Conservation (phyloP, 2,329 filamentous ascomycete species). For the Sphaerulina musiva region DNA sequence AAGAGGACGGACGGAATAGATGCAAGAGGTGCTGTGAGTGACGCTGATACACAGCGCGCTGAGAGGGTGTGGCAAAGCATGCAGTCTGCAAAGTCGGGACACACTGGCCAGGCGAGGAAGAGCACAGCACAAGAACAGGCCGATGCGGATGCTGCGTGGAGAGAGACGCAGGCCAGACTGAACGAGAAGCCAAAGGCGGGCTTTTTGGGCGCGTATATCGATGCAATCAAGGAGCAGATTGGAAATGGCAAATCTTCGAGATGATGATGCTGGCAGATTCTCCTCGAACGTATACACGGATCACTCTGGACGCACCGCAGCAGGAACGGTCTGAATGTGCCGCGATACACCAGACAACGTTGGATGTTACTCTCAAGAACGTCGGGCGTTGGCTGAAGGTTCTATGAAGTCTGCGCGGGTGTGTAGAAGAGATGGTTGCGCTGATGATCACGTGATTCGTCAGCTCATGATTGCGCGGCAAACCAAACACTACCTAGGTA, state of each 20-base stretch:
- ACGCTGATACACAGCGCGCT: slow-evolving; percentile 6
- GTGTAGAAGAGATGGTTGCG: too few species aligned
- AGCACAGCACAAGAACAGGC: slow-evolving; percentile 9
- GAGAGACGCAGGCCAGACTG: slow-evolving; percentile 16
- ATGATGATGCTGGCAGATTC: slow-evolving; percentile 4
- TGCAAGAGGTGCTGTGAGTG: slow-evolving; percentile 12
- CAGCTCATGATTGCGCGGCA: too few species aligned
- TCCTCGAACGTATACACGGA: too few species aligned
- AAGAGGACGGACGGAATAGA: slow-evolving; percentile 18
- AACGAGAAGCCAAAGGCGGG: slow-evolving; percentile 19
- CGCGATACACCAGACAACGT: too few species aligned
- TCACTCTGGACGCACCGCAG: too few species aligned
- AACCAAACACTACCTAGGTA: too few species aligned
- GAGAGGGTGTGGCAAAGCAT: slow-evolving; percentile 12
- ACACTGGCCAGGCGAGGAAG: slow-evolving; percentile 3
- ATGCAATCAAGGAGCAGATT: slow-evolving; percentile 28
- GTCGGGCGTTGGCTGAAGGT: too few species aligned
- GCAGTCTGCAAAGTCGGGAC: slow-evolving; percentile 8
- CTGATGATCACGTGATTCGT: too few species aligned
- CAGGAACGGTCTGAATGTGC: too few species aligned
- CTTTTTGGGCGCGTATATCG: slow-evolving; percentile 29
- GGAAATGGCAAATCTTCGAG: slow-evolving; percentile 20
- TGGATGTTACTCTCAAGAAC: too few species aligned
- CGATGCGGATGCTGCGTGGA: slow-evolving; percentile 28
- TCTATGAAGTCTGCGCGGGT: too few species aligned